Conservation (phyloP, 75 land plant genomes). For the Chamaecyparis obtusa region DNA sequence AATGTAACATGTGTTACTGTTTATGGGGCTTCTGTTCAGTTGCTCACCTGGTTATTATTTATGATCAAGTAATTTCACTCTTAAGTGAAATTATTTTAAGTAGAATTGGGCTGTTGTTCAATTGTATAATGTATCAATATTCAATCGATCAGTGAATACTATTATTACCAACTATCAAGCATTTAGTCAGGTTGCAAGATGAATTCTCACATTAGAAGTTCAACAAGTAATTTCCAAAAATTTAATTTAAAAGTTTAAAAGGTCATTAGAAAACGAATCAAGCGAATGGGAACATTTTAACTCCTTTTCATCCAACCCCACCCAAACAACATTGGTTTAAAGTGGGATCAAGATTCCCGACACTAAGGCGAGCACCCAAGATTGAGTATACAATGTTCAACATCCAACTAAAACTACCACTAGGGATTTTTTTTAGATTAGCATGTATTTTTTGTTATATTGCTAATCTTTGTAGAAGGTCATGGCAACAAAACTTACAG, state of each 20-base stretch:
- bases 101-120: background rate
- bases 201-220: background rate
- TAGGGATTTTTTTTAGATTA: background rate
- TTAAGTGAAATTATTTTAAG: background rate
- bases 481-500: background rate
- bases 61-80: background rate
- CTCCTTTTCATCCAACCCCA: background rate
- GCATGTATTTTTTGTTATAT: background rate
- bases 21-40: background rate
- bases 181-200: background rate
- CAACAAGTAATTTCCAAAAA: background rate
- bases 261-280: background rate
- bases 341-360: background rate
- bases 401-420: background rate
- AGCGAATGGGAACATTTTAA: background rate
- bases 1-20: background rate
- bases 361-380: background rate
- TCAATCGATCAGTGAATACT: background rate
- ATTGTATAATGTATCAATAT: background rate
- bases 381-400: background rate
- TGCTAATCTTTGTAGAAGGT: background rate
- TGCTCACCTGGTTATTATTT: background rate
- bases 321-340: background rate
- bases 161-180: background rate
- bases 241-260: background rate